Evolutionary conservation across 225 moss, liverwort and hornwort species (phyloP), one percentile per base, ranked within the genome.

Genomic region (Physcomitrellopsis africana): DNA sequence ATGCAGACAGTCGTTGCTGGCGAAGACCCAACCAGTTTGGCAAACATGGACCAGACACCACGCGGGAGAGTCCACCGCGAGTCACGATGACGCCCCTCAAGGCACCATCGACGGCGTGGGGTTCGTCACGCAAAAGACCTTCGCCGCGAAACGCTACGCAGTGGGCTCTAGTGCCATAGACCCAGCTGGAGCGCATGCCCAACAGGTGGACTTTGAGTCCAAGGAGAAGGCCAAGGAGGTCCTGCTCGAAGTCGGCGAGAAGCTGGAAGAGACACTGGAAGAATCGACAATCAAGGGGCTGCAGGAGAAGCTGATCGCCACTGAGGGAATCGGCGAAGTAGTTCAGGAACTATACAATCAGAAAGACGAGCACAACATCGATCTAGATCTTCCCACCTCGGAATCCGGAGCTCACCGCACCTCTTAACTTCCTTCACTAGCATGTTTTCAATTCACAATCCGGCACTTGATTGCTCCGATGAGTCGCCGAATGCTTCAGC

Each of bases 41-140:
- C 86, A 90, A 67, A 73, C 80, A 71, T 90, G 89, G 84, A 90
- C 70, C 72, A 83, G 91, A 77, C 79, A 83, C 9, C 89, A 87
- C 53, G 89, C 81, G 16, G 51, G 14, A 51, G 43, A 22, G 52
- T 80, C 80, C 10, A 80, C 80, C 20, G 73, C 0, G 14, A 54
- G 65, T 71, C 77, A 67, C 51, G 63, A 62, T 0, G 86, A 82
- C 26, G 53, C 2, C 9, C 16, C 63, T 23, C 69, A 26, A 51
- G 77, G 75, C 42, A 80, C 83, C 8, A 59, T 46, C 48, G 77
- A 86, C 59, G 53, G 53, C 11, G 43, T 80, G 75, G 83, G 80
- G 23, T 72, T 61, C 6, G 73, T 49, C 48, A 70, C 69, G 7
- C 57, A 58, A 67, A 74, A 70, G 65, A 62, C 57, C 19, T 22